Evolutionary conservation across 768 basidiomycete species (phyloP).

Genomic region (Polyporus arcularius): DNA sequence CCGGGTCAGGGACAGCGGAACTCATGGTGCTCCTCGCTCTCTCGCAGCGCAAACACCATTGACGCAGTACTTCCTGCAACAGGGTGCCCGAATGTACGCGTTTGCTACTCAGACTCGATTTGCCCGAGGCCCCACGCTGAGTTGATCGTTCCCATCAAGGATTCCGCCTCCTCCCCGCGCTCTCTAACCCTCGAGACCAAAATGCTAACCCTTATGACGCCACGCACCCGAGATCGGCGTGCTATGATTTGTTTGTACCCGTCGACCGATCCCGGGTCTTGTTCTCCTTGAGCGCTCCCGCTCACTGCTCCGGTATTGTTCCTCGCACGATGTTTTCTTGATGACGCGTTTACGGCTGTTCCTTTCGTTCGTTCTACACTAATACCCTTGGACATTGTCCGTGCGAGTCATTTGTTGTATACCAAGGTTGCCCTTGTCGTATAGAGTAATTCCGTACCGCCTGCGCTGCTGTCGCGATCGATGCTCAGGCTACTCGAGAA

Average conservation of each 20-base stretch:
- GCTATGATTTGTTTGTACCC: background rate
- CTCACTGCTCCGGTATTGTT: background rate
- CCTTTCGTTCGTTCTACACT: constrained; percentile 2
- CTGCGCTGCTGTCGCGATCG: too few species aligned
- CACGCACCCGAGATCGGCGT: background rate
- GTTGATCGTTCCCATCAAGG: constrained; percentile 24
- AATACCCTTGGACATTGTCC: background rate
- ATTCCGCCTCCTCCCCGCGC: constrained; percentile 19
- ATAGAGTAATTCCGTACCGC: constrained; percentile 4
- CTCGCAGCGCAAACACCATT: constrained; percentile 48
- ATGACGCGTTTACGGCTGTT: background rate
- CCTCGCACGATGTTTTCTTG: background rate
- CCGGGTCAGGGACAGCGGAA: background rate
- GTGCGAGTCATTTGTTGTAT: background rate
- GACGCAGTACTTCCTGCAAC: constrained; percentile 58
- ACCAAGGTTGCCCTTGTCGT: background rate
- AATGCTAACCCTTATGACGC: background rate
- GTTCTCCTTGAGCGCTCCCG: background rate
- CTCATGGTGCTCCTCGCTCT: constrained; percentile 4
- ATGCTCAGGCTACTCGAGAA: background rate
- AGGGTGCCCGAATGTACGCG: constrained; percentile 59
- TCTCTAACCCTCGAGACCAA: background rate
- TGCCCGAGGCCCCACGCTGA: constrained; percentile 25
- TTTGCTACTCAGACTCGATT: constrained; percentile 37
- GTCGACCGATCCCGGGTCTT: background rate